Evolutionary conservation across 1,139 yeast genomes (phyloP).

Genomic region (Saccharomyces pastorianus): DNA sequence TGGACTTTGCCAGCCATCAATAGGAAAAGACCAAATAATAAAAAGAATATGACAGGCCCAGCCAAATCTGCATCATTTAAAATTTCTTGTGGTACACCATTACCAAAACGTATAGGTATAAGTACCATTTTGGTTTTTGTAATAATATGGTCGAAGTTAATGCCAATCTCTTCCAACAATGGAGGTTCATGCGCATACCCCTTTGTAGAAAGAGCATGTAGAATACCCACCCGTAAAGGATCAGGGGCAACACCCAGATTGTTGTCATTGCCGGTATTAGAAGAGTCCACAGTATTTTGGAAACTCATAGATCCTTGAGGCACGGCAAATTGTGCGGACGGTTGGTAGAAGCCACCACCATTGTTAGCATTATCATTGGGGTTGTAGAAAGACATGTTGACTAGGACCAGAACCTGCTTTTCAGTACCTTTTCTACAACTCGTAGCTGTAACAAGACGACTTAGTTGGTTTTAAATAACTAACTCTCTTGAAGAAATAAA

Average conservation of each 20-base stretch:
- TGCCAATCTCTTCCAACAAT: constrained; percentile 83
- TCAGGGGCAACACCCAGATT: constrained; percentile 26
- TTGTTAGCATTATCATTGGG: constrained; percentile 7
- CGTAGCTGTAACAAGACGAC: not conserved
- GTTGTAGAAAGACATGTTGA: constrained; percentile 2
- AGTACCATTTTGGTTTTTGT: constrained; percentile 81
- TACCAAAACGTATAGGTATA: constrained; percentile 60
- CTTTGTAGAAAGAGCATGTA: constrained; percentile 88
- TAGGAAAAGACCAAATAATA: constrained; percentile 75
- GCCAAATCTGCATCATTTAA: constrained; percentile 90
- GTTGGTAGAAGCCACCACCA: constrained; percentile 24
- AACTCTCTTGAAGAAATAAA: not conserved
- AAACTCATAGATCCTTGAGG: constrained; percentile 32
- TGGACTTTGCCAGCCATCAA: constrained; percentile 86
- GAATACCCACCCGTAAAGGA: constrained; percentile 63
- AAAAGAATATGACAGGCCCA: constrained; percentile 86
- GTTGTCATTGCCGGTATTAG: constrained; percentile 5
- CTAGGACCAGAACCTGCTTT: not conserved
- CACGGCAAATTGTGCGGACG: constrained; percentile 27
- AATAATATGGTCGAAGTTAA: constrained; percentile 81
- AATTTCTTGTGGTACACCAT: constrained; percentile 43
- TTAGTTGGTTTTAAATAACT: not conserved
- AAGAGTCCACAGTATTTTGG: constrained; percentile 9
- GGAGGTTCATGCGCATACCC: constrained; percentile 96
- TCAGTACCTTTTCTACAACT: not conserved